These are phyloP conservation scores for Panicum miliaceum DNA, from an alignment of 176 grass and related monocot genomes.

Conservation along the genomic window DNA sequence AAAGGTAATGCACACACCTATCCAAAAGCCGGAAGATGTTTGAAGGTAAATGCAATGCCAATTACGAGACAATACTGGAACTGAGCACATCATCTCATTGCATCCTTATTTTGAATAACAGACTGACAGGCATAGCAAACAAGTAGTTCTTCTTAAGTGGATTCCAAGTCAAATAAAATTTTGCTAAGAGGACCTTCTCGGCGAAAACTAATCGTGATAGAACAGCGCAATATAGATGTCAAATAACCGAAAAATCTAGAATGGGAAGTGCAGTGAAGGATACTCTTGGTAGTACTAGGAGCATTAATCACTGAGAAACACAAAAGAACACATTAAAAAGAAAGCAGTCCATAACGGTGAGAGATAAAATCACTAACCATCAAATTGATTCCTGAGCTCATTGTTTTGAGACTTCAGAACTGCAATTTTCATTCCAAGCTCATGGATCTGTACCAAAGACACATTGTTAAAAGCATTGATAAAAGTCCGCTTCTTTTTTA, in stretches of 20 bases:
- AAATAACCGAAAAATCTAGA: background rate
- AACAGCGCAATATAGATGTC: background rate
- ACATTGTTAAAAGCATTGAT: background rate
- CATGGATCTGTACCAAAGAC: constrained; percentile 79
- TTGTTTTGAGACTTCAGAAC: constrained; percentile 91
- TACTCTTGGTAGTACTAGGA: background rate
- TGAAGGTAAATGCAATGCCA: background rate
- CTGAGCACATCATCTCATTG: background rate
- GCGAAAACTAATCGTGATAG: background rate
- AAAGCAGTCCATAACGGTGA: background rate
- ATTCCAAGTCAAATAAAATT: background rate
- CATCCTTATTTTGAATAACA: background rate
- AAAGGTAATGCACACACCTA: background rate
- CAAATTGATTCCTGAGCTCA: constrained; percentile 89
- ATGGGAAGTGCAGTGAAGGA: background rate
- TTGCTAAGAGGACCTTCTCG: no score
- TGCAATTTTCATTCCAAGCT: constrained; percentile 99
- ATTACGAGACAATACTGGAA: background rate
- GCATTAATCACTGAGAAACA: background rate
- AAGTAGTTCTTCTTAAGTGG: background rate
- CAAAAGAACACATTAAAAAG: background rate
- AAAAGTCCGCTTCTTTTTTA: background rate
- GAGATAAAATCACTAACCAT: constrained; percentile 62
- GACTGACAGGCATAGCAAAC: background rate
- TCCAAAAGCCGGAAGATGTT: background rate